Percentiles rank a stretch among this genome's conserved stretches.
Conservation (phyloP, 768 basidiomycete genomes). For the Pisolithus microcarpus region DNA sequence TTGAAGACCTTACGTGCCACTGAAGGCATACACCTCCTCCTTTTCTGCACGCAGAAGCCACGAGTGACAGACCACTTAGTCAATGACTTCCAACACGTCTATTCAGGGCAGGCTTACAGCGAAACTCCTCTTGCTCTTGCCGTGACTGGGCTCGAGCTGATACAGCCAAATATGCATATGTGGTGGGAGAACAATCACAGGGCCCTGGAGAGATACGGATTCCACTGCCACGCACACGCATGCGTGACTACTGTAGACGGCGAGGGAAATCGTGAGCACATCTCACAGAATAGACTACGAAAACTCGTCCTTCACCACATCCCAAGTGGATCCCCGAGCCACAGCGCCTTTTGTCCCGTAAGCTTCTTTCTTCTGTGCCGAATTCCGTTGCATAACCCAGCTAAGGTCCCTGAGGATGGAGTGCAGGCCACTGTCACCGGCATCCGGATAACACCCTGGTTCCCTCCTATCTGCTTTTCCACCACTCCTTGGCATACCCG, state of each 20-base stretch:
- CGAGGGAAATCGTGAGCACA: background rate
- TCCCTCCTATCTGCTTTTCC: background rate
- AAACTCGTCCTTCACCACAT: background rate
- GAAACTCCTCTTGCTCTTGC: background rate
- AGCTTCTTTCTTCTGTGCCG: background rate
- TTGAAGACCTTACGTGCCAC: background rate
- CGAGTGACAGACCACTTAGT: background rate
- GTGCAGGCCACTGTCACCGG: background rate
- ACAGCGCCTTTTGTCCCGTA: background rate
- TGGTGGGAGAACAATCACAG: background rate
- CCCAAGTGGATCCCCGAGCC: background rate
- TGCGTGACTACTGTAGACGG: background rate
- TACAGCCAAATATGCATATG: background rate
- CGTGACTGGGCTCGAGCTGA: background rate
- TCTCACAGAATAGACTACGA: background rate
- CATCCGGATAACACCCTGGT: background rate
- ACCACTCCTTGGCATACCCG: background rate
- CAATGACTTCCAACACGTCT: background rate
- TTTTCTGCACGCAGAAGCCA: background rate
- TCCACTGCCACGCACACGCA: background rate
- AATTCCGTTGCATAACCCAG: background rate
- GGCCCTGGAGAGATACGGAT: background rate
- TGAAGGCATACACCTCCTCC: background rate
- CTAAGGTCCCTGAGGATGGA: background rate
- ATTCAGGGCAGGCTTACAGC: no score